These are phyloP conservation scores for Colletotrichum sp. DNA, from an alignment of 2,329 filamentous ascomycete genomes.

Conservation along the genomic window DNA sequence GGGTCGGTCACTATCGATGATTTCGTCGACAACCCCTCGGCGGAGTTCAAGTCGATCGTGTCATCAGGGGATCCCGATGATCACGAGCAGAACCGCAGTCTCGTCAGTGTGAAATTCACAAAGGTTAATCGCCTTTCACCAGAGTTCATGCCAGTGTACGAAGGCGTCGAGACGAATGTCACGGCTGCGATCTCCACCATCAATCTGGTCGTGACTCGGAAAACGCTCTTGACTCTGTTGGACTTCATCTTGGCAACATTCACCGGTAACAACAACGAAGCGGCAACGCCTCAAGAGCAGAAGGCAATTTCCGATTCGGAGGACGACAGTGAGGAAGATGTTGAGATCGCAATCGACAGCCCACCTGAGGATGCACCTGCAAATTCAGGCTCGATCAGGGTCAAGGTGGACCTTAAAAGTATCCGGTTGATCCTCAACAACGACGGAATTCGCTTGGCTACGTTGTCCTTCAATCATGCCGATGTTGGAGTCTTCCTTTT, in stretches of 20 bases:
- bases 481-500: conserved; percentile 89
- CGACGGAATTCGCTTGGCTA: conserved; percentile 93
- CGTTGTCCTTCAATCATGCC: conserved; percentile 88
- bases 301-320: conserved; percentile 39
- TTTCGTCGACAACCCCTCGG: conserved; percentile 86
- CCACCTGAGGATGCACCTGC: conserved; percentile 1
- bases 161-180: conserved; percentile 92
- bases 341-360: conserved; percentile 7
- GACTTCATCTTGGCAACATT: conserved; percentile 97
- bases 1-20: conserved; percentile 90
- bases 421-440: conserved; percentile 96
- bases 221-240: conserved; percentile 87
- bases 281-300: conserved; percentile 29
- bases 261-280: conserved; percentile 62
- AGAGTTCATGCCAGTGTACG: conserved; percentile 90
- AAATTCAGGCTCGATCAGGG: conserved; percentile 79
- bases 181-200: conserved; percentile 93
- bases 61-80: conserved; percentile 80
- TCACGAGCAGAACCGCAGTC: conserved; percentile 76
- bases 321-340: conserved; percentile 41
- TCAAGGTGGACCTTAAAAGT: conserved; percentile 92
- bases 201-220: conserved; percentile 92
- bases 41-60: conserved; percentile 97
- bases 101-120: conserved; percentile 88
- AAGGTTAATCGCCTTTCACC: conserved; percentile 91